These are phyloP conservation scores for Oxytropis ochrocephala DNA, from an alignment of 306 rosid species.

Conservation along the genomic window DNA sequence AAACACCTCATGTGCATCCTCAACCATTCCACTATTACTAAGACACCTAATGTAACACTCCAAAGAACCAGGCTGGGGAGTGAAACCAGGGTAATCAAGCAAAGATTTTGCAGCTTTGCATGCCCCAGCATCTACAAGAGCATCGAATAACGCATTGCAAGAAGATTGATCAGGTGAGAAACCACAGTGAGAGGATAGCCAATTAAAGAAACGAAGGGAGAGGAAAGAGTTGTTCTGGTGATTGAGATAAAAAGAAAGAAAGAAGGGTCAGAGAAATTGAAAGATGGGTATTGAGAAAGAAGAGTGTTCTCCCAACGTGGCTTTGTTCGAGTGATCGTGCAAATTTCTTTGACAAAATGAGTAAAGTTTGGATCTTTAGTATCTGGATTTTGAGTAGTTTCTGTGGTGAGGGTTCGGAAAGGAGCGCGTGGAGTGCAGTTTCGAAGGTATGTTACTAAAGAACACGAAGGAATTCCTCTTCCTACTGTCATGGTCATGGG, in stretches of 20 bases:
- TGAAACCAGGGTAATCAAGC: constrained; percentile 38
- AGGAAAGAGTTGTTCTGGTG: constrained; percentile 51
- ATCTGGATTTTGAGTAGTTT: constrained; percentile 16
- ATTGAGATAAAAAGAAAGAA: constrained; percentile 41
- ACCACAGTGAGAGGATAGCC: constrained; percentile 43
- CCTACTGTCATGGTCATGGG: constrained; percentile 14
- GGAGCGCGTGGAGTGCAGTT: constrained; percentile 16
- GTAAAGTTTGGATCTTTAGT: constrained; percentile 14
- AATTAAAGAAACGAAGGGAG: constrained; percentile 67
- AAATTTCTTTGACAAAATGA: constrained; percentile 38
- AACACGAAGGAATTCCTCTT: constrained; percentile 17
- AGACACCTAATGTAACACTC: constrained; percentile 51
- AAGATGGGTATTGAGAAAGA: constrained; percentile 51
- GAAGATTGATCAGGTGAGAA: constrained; percentile 47
- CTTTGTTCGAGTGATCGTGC: constrained; percentile 45
- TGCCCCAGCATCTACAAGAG: constrained; percentile 58
- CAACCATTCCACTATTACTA: constrained; percentile 42
- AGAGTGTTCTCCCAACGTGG: constrained; percentile 70
- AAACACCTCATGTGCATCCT: constrained; percentile 49
- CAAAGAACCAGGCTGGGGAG: constrained; percentile 40
- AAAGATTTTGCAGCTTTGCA: constrained; percentile 42
- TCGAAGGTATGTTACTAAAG: constrained; percentile 14
- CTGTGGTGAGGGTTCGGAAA: constrained; percentile 34
- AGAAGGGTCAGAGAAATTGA: constrained; percentile 48
- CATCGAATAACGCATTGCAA: constrained; percentile 41